A percentile compares a stretch with the other conserved stretches of the same genome.
These are phyloP conservation scores for Coemansia sp. DNA, from an alignment of 192 early-diverging fungal species.

Conservation along the genomic window DNA sequence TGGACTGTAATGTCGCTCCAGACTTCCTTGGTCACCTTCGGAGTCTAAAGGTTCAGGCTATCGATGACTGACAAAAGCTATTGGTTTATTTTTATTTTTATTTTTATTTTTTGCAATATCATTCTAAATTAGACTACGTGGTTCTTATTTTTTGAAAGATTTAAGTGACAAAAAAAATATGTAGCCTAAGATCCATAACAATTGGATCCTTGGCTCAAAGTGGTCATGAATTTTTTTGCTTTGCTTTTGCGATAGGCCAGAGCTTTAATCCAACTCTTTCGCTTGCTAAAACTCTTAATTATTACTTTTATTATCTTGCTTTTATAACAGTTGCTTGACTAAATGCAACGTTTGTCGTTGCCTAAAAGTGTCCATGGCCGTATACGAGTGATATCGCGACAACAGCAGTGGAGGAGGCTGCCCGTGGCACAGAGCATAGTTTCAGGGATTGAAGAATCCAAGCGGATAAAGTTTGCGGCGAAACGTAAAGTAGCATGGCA, in stretches of 20 bases:
- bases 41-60: not conserved
- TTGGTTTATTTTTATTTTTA: not conserved
- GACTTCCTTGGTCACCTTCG: not conserved
- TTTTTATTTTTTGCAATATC: too few species aligned
- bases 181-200: not conserved
- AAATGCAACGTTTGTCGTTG: not conserved
- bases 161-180: not conserved
- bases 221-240: not conserved
- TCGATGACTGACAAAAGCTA: not conserved
- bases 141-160: too few species aligned
- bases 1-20: not conserved
- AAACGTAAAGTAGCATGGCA: conserved; percentile 38
- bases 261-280: not conserved
- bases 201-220: not conserved
- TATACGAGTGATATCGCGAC: not conserved
- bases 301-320: not conserved
- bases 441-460: conserved; percentile 3
- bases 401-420: not conserved
- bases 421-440: conserved; percentile 15
- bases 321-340: not conserved
- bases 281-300: not conserved
- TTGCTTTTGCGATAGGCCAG: not conserved
- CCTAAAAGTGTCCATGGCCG: conserved; percentile 9
- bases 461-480: conserved; percentile 9
- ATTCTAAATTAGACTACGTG: too few species aligned